Evolutionary conservation across 805 yeast species (phyloP).

Genomic region (Kazachstania viticola): DNA sequence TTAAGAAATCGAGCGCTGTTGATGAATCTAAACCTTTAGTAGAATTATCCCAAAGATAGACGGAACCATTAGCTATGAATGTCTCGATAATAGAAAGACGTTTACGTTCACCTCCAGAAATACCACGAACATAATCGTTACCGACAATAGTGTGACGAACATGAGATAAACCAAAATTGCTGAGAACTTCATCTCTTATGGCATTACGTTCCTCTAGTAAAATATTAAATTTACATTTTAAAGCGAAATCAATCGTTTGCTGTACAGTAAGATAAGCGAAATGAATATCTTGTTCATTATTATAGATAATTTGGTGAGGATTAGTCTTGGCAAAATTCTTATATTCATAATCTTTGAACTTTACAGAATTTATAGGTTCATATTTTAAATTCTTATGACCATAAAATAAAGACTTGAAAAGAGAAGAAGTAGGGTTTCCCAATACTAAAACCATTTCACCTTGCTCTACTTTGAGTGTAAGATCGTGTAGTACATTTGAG

Average conservation of each 20-base stretch:
- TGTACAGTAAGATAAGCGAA: conserved; percentile 46
- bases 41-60: conserved; percentile 44
- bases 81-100: conserved; percentile 56
- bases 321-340: conserved; percentile 12
- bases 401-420: conserved; percentile 16
- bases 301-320: conserved; percentile 25
- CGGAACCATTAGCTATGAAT: conserved; percentile 33
- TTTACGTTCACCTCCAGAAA: conserved; percentile 59
- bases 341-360: conserved; percentile 15
- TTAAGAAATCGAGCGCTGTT: conserved; percentile 37
- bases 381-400: conserved; percentile 11
- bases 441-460: conserved; percentile 22
- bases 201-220: conserved; percentile 18
- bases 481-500: conserved; percentile 4
- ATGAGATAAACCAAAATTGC: conserved; percentile 36
- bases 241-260: conserved; percentile 45
- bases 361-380: conserved; percentile 13
- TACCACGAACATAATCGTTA: conserved; percentile 51
- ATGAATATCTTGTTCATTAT: conserved; percentile 46
- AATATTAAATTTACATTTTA: conserved; percentile 31
- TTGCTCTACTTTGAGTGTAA: conserved; percentile 15
- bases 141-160: conserved; percentile 51
- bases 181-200: conserved; percentile 18
- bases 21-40: conserved; percentile 42
- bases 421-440: conserved; percentile 18